Percentiles rank a stretch among this genome's conserved stretches.
phyloP scores from a whole-genome alignment of 441 rosid genomes.

The Cnidoscolus chayamansa region DNA sequence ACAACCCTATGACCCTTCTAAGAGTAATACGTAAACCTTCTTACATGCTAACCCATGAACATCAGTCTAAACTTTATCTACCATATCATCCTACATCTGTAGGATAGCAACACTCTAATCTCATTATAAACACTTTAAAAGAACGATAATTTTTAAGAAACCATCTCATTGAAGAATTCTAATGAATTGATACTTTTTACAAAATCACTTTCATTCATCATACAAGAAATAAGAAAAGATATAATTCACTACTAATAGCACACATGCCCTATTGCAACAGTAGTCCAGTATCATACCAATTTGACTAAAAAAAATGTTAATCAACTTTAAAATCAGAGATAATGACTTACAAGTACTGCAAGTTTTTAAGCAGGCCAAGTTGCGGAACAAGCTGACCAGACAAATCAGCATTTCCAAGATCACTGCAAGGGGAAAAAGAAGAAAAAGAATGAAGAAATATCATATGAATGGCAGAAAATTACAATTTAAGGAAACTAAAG shows the following conservation, averaged over 20 bases:
- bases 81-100: too few relatives aligned
- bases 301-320: neutral
- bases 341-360: constrained; percentile 76
- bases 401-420: constrained; percentile 90
- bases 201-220: neutral
- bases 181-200: neutral
- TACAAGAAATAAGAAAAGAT: neutral
- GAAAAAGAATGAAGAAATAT: constrained; percentile 2
- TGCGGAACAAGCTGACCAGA: constrained; percentile 90
- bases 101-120: too few relatives aligned
- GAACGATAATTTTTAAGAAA: too few relatives aligned
- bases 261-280: neutral
- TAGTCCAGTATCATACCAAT: neutral
- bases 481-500: neutral
- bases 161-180: too few relatives aligned
- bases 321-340: constrained; percentile 7
- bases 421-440: constrained; percentile 37
- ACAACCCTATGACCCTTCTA: too few relatives aligned
- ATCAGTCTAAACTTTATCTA: too few relatives aligned
- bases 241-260: neutral
- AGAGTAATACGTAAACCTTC: too few relatives aligned
- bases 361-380: constrained; percentile 84
- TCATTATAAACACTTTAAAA: too few relatives aligned
- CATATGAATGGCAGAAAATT: neutral
- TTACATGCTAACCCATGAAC: too few relatives aligned